Evolutionary conservation across 2,329 filamentous ascomycete genomes (phyloP).

Genomic region (Meredithiella fracta): DNA sequence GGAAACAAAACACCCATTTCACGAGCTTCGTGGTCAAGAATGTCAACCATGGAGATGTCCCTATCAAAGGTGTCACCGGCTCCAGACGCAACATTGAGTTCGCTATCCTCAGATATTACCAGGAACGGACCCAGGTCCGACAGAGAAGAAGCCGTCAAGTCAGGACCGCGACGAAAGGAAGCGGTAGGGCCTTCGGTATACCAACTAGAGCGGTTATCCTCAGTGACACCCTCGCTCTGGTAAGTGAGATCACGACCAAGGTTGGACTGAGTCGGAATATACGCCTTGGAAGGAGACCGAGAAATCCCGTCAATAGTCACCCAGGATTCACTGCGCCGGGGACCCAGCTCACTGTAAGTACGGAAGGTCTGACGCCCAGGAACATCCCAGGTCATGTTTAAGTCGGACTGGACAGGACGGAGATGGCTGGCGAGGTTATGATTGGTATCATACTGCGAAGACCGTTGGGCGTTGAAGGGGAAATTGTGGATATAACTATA

Average conservation of each 20-base stretch:
- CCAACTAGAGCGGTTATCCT: conserved; percentile 10
- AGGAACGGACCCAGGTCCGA: conserved; percentile 6
- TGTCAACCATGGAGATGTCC: conserved; percentile 8
- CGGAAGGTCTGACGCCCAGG: neutral
- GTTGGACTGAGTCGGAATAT: neutral
- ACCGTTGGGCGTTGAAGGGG: conserved; percentile 5
- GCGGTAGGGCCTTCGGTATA: conserved; percentile 10
- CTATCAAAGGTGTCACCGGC: neutral
- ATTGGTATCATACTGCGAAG: neutral
- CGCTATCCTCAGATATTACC: conserved; percentile 2
- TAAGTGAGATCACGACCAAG: conserved; percentile 8
- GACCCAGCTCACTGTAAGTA: conserved; percentile 4
- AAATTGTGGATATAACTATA: conserved; percentile 13
- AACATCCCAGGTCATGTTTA: conserved; percentile 7
- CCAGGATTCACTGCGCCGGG: conserved; percentile 11
- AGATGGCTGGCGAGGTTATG: neutral
- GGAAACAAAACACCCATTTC: neutral
- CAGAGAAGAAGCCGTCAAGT: conserved; percentile 7
- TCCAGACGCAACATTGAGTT: neutral
- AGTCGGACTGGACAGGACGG: conserved; percentile 8
- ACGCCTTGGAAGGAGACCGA: conserved; percentile 8
- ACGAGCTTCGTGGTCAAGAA: conserved; percentile 3
- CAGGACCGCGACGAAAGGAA: neutral
- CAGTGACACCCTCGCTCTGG: neutral
- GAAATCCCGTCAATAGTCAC: conserved; percentile 10